A percentile compares a stretch with the other conserved stretches of the same genome.
Evolutionary conservation across 768 basidiomycete genomes (phyloP).

Genomic region (Lactifluus piperatus): DNA sequence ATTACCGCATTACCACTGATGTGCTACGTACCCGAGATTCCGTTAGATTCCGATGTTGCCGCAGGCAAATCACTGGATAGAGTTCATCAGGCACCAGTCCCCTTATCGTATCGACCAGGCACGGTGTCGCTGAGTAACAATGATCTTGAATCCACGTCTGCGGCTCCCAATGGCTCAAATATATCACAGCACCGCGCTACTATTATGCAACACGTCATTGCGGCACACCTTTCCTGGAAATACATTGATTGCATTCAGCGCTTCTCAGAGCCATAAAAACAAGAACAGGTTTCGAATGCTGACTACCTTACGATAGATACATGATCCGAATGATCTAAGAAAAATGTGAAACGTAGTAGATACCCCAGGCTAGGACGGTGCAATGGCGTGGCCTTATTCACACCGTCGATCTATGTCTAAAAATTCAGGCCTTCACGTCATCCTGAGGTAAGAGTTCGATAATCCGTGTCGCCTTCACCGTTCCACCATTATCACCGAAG

Average conservation of each 20-base stretch:
- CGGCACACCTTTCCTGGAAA: not conserved
- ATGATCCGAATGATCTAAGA: not conserved
- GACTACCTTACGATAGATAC: not conserved
- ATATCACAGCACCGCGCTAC: not conserved
- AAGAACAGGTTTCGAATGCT: not conserved
- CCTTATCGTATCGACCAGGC: no score
- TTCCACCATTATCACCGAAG: conserved; percentile 50
- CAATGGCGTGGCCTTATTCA: not conserved
- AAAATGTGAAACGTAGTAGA: not conserved
- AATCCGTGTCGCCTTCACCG: conserved; percentile 47
- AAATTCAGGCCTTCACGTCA: not conserved
- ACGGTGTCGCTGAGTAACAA: not conserved
- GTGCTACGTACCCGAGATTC: not conserved
- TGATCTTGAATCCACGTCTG: not conserved
- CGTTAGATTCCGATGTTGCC: not conserved
- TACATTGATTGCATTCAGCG: not conserved
- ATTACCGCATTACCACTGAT: not conserved
- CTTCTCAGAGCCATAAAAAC: not conserved
- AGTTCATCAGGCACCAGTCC: not conserved
- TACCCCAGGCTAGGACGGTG: not conserved
- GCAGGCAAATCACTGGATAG: not conserved
- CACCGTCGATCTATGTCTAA: not conserved
- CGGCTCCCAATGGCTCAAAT: not conserved
- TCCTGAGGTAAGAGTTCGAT: conserved; percentile 43
- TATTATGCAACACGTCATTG: not conserved